Evolutionary conservation across 2,329 filamentous ascomycete species (phyloP).

Genomic region (Pseudogymnoascus destructans): DNA sequence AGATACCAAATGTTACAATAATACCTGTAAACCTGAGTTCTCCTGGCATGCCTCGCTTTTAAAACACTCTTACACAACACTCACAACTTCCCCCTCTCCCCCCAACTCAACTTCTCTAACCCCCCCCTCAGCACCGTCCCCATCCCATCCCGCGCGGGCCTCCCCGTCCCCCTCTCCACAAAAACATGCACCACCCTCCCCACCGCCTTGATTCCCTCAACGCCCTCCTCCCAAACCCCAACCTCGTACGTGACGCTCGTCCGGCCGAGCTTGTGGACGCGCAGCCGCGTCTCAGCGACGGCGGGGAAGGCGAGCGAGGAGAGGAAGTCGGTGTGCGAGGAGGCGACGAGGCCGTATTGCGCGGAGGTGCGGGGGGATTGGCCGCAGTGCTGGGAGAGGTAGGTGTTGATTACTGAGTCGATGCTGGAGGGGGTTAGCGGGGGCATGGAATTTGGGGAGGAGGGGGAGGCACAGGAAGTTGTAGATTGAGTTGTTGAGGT

Average conservation of each 20-base stretch:
- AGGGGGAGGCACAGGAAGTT: slow-evolving; percentile 48
- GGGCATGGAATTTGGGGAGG: slow-evolving; percentile 6
- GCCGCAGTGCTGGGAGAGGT: slow-evolving; percentile 66
- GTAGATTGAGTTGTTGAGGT: slow-evolving; percentile 86
- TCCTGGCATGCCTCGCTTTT: background rate
- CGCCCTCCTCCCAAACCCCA: slow-evolving; percentile 65
- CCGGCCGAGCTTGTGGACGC: slow-evolving; percentile 72
- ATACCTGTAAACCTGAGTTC: background rate
- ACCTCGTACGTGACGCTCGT: slow-evolving; percentile 86
- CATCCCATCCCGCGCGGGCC: slow-evolving; percentile 56
- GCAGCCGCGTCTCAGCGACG: slow-evolving; percentile 65
- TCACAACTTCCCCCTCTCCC: slow-evolving; percentile 9
- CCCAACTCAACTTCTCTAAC: slow-evolving; percentile 40
- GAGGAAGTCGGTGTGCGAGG: slow-evolving; percentile 77
- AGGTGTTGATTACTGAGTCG: slow-evolving; percentile 82
- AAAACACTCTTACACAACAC: background rate
- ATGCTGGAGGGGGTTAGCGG: slow-evolving; percentile 38
- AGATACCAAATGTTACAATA: slow-evolving; percentile 4
- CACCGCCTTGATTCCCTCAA: slow-evolving; percentile 65
- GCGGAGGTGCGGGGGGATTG: slow-evolving; percentile 56
- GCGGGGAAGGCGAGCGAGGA: slow-evolving; percentile 70
- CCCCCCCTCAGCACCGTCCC: slow-evolving; percentile 42
- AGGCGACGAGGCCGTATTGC: slow-evolving; percentile 73
- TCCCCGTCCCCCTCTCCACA: slow-evolving; percentile 59
- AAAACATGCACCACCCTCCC: slow-evolving; percentile 83